These are phyloP conservation scores for Coelastrella sp. DNA, from an alignment of 139 green algal genomes.

Conservation along the genomic window DNA sequence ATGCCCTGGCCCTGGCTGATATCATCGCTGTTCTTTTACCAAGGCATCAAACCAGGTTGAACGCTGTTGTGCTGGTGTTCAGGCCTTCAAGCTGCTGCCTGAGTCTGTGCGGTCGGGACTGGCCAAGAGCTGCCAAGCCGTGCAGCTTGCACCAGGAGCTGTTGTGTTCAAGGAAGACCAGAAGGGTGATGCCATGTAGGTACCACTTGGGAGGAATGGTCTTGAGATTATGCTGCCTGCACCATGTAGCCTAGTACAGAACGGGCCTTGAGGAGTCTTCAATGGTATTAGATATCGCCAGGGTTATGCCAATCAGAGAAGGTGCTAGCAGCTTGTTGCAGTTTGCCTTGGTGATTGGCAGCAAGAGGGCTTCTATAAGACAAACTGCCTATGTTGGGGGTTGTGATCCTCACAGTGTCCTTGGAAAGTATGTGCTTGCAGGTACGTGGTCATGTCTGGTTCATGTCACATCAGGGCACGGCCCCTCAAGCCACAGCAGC, in stretches of 20 bases:
- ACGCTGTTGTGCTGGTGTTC: neutral
- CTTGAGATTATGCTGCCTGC: too few species aligned
- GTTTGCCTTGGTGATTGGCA: neutral
- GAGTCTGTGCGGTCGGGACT: slow-evolving; percentile 19
- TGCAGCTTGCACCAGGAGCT: slow-evolving; percentile 27
- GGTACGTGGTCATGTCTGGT: slow-evolving; percentile 53
- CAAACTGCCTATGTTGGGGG: too few species aligned
- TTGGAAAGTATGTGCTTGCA: neutral
- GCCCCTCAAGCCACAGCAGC: neutral
- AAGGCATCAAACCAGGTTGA: neutral
- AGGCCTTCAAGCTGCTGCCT: slow-evolving; percentile 50
- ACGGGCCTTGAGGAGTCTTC: too few species aligned
- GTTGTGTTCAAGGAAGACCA: slow-evolving; percentile 53
- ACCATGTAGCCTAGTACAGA: too few species aligned
- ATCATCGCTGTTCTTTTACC: neutral
- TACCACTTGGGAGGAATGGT: neutral
- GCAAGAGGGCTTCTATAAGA: too few species aligned
- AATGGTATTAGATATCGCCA: too few species aligned
- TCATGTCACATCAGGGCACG: slow-evolving; percentile 38
- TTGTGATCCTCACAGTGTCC: neutral
- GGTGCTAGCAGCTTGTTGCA: too few species aligned
- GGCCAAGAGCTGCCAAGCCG: slow-evolving; percentile 22
- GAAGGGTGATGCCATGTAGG: slow-evolving; percentile 10
- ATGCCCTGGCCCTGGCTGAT: neutral
- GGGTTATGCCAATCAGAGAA: too few species aligned